Evolutionary conservation across 768 basidiomycete species (phyloP).

Genomic region (Dentipellis fragilis): DNA sequence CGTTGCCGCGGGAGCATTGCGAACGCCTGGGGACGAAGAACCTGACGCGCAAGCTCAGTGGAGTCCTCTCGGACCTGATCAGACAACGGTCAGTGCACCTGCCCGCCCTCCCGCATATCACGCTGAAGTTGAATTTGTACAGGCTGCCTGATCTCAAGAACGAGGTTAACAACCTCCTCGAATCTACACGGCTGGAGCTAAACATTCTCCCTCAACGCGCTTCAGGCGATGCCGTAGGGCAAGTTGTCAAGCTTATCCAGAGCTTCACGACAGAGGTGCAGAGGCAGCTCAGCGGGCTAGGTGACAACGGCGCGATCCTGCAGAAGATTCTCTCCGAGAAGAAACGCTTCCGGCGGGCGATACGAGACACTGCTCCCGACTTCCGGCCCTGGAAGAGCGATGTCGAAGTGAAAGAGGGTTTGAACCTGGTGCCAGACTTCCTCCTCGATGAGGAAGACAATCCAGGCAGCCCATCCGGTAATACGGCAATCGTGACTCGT

Average conservation of each 20-base stretch:
- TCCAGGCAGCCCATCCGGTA: no score
- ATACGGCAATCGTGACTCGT: no score
- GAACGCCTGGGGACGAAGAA: constrained; percentile 45
- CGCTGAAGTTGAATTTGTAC: background rate
- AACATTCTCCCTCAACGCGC: constrained; percentile 37
- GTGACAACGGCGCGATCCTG: constrained; percentile 35
- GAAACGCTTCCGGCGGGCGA: constrained; percentile 33
- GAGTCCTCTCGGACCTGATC: constrained; percentile 53
- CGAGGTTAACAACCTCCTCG: constrained; percentile 40
- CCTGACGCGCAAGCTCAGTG: constrained; percentile 47
- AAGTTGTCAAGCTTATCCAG: constrained; percentile 39
- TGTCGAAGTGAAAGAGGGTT: background rate
- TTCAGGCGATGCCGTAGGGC: constrained; percentile 44
- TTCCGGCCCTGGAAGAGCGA: constrained; percentile 35
- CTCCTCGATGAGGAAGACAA: no score
- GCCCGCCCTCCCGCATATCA: background rate
- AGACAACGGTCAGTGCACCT: constrained; percentile 37
- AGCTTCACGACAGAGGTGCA: constrained; percentile 36
- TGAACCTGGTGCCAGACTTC: no score
- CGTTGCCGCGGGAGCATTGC: constrained; percentile 39
- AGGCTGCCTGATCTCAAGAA: constrained; percentile 57
- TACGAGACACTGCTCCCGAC: constrained; percentile 44
- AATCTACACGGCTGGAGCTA: constrained; percentile 25
- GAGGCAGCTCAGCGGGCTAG: constrained; percentile 40
- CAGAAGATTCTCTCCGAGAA: constrained; percentile 45